These are phyloP conservation scores for Solanum hybrid DNA, from an alignment of 305 asterid genomes.

Conservation along the genomic window DNA sequence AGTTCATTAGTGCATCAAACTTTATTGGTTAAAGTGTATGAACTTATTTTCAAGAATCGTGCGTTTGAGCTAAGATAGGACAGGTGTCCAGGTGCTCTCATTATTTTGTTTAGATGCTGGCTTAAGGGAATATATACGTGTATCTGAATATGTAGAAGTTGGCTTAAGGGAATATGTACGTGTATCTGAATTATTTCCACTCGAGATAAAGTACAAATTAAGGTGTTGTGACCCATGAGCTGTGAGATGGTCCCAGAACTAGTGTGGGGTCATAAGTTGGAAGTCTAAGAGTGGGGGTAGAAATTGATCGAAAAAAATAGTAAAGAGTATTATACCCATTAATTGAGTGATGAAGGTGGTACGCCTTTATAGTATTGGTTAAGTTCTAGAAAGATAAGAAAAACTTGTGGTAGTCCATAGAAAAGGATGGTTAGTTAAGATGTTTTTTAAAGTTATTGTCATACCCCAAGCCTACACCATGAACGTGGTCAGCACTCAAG, in stretches of 20 bases:
- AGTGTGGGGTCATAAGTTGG: background rate
- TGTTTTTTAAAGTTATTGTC: background rate
- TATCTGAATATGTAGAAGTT: too few species aligned
- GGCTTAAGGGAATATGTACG: too few species aligned
- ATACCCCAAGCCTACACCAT: too few species aligned
- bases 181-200: background rate
- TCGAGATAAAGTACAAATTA: background rate
- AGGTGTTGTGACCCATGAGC: background rate
- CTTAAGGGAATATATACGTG: too few species aligned
- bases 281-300: background rate
- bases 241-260: background rate
- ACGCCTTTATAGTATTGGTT: background rate
- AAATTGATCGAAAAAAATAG: background rate
- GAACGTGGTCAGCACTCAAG: too few species aligned
- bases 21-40: background rate
- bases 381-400: background rate
- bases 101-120: background rate
- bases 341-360: background rate
- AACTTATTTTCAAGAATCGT: background rate
- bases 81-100: background rate
- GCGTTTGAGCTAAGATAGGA: background rate
- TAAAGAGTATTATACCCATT: background rate
- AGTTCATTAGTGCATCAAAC: background rate
- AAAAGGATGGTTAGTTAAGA: background rate
- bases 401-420: background rate